A percentile compares a stretch with the other conserved stretches of the same genome.
Evolutionary conservation across 2,329 filamentous ascomycete species (phyloP).

Genomic region (Colletotrichum graminicola): DNA sequence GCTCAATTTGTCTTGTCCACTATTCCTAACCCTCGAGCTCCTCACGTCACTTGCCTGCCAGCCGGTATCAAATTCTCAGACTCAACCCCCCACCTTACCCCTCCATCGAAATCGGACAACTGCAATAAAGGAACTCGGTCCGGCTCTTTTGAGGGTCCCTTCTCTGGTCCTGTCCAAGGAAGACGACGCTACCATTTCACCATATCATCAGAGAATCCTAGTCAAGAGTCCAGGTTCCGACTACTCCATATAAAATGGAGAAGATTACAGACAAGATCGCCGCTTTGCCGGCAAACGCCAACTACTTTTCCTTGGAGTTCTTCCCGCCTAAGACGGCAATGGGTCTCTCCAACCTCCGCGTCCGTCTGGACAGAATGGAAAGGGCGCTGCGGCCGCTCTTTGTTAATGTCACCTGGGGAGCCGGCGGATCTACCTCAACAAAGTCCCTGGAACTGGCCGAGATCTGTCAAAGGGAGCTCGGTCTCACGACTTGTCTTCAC

Average conservation of each 20-base stretch:
- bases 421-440: constrained; percentile 89
- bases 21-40: constrained; percentile 1
- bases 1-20: constrained; percentile 8
- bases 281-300: constrained; percentile 82
- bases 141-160: background rate
- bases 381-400: constrained; percentile 91
- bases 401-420: constrained; percentile 98
- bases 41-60: constrained; percentile 15
- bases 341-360: constrained; percentile 94
- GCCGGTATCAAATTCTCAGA: constrained; percentile 24
- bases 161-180: background rate
- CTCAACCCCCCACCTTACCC: constrained; percentile 29
- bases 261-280: constrained; percentile 97
- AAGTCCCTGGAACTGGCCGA: constrained; percentile 96
- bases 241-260: constrained; percentile 67
- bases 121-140: constrained; percentile 3
- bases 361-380: constrained; percentile 94
- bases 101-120: constrained; percentile 30
- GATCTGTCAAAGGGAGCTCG: constrained; percentile 91
- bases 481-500: constrained; percentile 94
- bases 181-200: background rate
- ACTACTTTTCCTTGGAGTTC: constrained; percentile 98
- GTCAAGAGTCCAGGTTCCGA: background rate
- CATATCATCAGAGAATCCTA: background rate
- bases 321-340: constrained; percentile 98